A percentile compares a stretch with the other conserved stretches of the same genome.
phyloP scores from a whole-genome alignment of 176 grass and related monocot genomes.

The Bromus sterilis region DNA sequence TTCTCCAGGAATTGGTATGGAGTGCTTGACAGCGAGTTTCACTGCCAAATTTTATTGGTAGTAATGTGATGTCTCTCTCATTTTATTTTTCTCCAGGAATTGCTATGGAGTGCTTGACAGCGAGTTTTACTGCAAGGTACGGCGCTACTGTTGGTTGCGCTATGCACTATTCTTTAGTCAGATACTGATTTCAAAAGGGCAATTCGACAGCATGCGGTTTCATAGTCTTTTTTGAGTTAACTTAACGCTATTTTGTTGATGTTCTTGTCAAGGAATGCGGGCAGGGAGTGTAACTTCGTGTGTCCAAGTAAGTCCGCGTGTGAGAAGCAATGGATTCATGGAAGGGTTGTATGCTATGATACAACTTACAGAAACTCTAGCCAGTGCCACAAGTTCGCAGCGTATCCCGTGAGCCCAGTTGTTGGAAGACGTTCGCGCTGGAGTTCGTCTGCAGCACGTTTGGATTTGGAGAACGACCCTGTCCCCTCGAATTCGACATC shows the following conservation, averaged over 20 bases:
- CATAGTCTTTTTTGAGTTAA: not conserved
- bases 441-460: constrained; percentile 41
- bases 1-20: constrained; percentile 40
- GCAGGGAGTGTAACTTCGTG: constrained; percentile 1
- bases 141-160: not conserved
- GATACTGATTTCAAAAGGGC: not conserved
- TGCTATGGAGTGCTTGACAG: constrained; percentile 56
- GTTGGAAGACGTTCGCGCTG: constrained; percentile 22
- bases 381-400: not conserved
- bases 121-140: constrained; percentile 41
- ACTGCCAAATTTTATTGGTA: too few species aligned
- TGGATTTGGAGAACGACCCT: constrained; percentile 49
- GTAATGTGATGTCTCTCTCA: too few species aligned
- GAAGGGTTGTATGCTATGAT: constrained; percentile 15
- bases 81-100: not conserved
- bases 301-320: not conserved
- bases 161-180: not conserved
- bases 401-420: constrained; percentile 13
- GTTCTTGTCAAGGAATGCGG: constrained; percentile 3
- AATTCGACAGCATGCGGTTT: not conserved
- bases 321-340: constrained; percentile 6
- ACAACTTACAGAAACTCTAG: constrained; percentile 18
- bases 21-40: constrained; percentile 43
- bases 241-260: not conserved
- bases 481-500: constrained; percentile 2